Percentiles rank a stretch among this genome's conserved stretches.
Evolutionary conservation across 805 yeast genomes (phyloP).

Genomic region (Blastobotrys muscicola): DNA sequence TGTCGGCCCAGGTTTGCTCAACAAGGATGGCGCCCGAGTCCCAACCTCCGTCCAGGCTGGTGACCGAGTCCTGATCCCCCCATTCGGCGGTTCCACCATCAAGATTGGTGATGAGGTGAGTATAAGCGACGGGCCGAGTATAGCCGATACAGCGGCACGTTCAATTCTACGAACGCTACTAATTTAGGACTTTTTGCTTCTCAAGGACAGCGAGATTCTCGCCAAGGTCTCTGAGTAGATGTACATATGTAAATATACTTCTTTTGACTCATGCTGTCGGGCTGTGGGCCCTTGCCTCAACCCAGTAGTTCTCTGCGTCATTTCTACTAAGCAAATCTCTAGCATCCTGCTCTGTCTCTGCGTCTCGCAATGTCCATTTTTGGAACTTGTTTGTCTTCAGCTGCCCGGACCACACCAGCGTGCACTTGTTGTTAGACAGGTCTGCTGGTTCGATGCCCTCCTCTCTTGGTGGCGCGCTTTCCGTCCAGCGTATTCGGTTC

Average conservation of each 20-base stretch:
- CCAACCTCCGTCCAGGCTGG: constrained; percentile 76
- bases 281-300: constrained; percentile 23
- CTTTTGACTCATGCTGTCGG: neutral
- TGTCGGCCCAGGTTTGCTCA: constrained; percentile 87
- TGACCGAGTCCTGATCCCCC: constrained; percentile 89
- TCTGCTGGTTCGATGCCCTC: constrained; percentile 9
- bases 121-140: too few relatives aligned
- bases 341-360: constrained; percentile 43
- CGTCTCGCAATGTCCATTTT: constrained; percentile 59
- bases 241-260: constrained; percentile 1
- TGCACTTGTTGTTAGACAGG: constrained; percentile 36
- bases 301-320: constrained; percentile 52
- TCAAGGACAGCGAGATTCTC: constrained; percentile 89
- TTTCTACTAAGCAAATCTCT: constrained; percentile 40
- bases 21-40: constrained; percentile 63
- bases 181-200: constrained; percentile 51
- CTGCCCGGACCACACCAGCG: constrained; percentile 64
- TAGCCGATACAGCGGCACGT: too few relatives aligned
- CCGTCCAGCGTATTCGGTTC: constrained; percentile 63
- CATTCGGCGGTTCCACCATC: constrained; percentile 85
- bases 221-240: constrained; percentile 68
- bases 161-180: too few relatives aligned
- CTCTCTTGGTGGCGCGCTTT: constrained; percentile 31
- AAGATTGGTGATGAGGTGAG: constrained; percentile 54
- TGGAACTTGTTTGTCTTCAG: constrained; percentile 44